phyloP scores from a whole-genome alignment of 179 eudicot species.

The Beta corolliflora region DNA sequence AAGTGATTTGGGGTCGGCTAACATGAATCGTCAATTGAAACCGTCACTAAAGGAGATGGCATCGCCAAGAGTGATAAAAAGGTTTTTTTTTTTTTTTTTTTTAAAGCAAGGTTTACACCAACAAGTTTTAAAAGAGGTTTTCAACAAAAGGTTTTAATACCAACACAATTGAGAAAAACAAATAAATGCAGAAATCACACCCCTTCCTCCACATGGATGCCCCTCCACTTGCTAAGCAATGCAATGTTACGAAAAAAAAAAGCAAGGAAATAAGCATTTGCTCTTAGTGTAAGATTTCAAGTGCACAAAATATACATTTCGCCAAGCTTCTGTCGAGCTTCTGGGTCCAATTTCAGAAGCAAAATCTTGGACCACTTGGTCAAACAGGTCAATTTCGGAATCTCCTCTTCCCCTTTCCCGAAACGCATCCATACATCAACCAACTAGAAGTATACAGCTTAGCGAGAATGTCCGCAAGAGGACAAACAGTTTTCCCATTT shows the following conservation, averaged over 20 bases:
- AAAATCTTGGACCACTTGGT: background rate
- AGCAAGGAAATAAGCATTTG: background rate
- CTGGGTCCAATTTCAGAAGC: background rate
- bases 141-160: too few species aligned
- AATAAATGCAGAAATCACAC: too few species aligned
- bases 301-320: background rate
- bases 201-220: too few species aligned
- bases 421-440: background rate
- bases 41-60: too few species aligned
- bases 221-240: background rate
- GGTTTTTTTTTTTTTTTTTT: too few species aligned
- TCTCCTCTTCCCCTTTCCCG: background rate
- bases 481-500: background rate
- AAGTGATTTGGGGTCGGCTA: too few species aligned
- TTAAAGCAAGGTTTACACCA: too few species aligned
- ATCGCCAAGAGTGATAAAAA: too few species aligned
- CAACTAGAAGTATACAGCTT: background rate
- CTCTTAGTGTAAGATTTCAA: background rate
- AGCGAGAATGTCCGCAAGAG: background rate
- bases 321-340: background rate
- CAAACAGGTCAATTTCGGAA: background rate
- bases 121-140: too few species aligned
- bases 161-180: too few species aligned
- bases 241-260: background rate
- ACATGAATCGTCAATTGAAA: too few species aligned